phyloP scores from a whole-genome alignment of 2,329 filamentous ascomycete genomes.

The Tympanopsis confertula region DNA sequence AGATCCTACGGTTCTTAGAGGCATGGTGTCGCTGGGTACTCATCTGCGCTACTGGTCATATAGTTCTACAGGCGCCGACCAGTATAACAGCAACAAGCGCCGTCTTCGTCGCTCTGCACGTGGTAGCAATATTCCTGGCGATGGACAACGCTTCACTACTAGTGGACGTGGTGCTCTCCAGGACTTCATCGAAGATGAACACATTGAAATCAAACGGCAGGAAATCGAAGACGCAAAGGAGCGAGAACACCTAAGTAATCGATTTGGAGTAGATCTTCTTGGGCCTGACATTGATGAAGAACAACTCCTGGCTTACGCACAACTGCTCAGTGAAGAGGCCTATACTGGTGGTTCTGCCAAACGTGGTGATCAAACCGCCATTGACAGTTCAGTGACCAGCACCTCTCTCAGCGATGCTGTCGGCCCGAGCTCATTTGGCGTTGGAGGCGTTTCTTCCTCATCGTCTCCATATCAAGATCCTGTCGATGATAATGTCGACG shows the following conservation, averaged over 20 bases:
- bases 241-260: conserved; percentile 56
- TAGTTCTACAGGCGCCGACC: conserved; percentile 65
- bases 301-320: conserved; percentile 50
- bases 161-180: conserved; percentile 57
- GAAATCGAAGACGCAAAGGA: conserved; percentile 56
- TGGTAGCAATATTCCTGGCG: conserved; percentile 12
- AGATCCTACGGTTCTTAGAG: conserved; percentile 73
- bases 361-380: neutral
- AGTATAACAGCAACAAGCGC: conserved; percentile 69
- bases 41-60: conserved; percentile 90
- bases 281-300: conserved; percentile 36
- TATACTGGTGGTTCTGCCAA: conserved; percentile 12
- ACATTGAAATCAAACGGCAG: conserved; percentile 67
- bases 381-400: neutral
- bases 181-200: conserved; percentile 78
- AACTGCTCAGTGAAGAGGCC: conserved; percentile 48
- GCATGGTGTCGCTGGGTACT: conserved; percentile 76
- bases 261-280: conserved; percentile 70
- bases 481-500: conserved; percentile 34
- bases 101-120: conserved; percentile 55
- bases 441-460: neutral
- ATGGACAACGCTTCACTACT: conserved; percentile 36
- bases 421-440: neutral
- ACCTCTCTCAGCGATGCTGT: neutral
- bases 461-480: conserved; percentile 18